Evolutionary conservation across 345 rosid genomes (phyloP).

Genomic region (Camelina neglecta): DNA sequence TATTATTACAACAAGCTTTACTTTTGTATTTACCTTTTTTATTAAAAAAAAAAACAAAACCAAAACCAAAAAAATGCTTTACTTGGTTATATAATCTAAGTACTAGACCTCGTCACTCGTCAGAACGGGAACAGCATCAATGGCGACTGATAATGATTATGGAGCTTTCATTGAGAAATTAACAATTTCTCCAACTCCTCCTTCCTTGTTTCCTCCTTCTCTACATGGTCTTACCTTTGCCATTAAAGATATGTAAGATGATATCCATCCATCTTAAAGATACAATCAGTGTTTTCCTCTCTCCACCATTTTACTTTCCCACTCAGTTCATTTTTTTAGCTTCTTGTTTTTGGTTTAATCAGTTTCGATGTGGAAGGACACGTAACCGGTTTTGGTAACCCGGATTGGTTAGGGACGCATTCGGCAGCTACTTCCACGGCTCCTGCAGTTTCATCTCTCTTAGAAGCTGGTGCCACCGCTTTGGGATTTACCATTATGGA

Average conservation of each 20-base stretch:
- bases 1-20: too few species aligned
- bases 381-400: constrained; percentile 89
- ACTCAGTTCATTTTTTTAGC: not conserved
- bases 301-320: not conserved
- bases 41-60: too few species aligned
- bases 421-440: constrained; percentile 70
- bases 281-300: not conserved
- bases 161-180: constrained; percentile 91
- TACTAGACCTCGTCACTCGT: constrained; percentile 1
- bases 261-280: not conserved
- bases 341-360: constrained; percentile 31
- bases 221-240: constrained; percentile 75
- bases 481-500: constrained; percentile 81
- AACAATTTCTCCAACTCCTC: constrained; percentile 52
- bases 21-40: too few species aligned
- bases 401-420: constrained; percentile 92
- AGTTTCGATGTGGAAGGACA: constrained; percentile 86
- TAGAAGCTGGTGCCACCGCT: constrained; percentile 73
- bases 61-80: not conserved
- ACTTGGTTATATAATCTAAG: constrained; percentile 35
- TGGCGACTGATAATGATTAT: constrained; percentile 58
- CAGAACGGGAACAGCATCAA: constrained; percentile 29
- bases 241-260: constrained; percentile 78
- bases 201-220: constrained; percentile 54
- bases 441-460: constrained; percentile 65